phyloP scores from a whole-genome alignment of 805 yeast species.

The Schizosaccharomyces octosporus region DNA sequence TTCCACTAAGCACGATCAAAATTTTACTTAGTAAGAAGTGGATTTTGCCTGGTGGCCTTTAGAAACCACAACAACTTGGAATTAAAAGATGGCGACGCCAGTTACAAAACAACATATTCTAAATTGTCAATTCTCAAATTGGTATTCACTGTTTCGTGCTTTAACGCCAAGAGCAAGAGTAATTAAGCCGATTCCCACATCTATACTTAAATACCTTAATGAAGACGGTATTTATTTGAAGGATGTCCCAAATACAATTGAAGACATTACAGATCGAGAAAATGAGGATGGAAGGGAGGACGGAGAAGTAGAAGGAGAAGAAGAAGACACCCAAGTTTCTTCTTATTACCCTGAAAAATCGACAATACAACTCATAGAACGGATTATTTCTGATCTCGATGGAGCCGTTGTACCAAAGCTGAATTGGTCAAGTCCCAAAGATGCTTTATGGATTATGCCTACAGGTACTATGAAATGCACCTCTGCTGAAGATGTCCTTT shows the following conservation, averaged over 20 bases:
- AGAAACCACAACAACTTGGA: too few species aligned
- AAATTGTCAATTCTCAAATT: conserved; percentile 17
- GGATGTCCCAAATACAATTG: conserved; percentile 14
- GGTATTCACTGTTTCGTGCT: conserved; percentile 31
- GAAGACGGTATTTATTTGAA: conserved; percentile 50
- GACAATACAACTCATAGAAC: conserved; percentile 38
- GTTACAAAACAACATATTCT: conserved; percentile 1
- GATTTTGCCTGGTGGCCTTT: too few species aligned
- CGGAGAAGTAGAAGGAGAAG: conserved; percentile 20
- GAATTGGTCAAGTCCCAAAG: conserved; percentile 92
- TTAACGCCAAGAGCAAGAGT: conserved; percentile 27
- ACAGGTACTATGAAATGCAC: conserved; percentile 52
- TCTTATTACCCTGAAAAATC: conserved; percentile 21
- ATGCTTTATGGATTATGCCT: conserved; percentile 75
- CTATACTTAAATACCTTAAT: conserved; percentile 33
- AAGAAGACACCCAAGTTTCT: conserved; percentile 18
- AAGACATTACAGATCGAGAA: conserved; percentile 1
- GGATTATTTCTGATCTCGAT: conserved; percentile 8
- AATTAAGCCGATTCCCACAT: conserved; percentile 31
- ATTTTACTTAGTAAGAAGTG: too few species aligned
- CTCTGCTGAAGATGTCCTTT: conserved; percentile 48
- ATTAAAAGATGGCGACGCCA: not conserved
- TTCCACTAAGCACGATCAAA: too few species aligned
- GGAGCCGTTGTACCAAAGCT: conserved; percentile 63
- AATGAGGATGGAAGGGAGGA: conserved; percentile 13